Evolutionary conservation across 108 stramenopile genomes (phyloP), one percentile per base, ranked within the genome.

Genomic region (Pinguiococcus pyrenoidosus): DNA sequence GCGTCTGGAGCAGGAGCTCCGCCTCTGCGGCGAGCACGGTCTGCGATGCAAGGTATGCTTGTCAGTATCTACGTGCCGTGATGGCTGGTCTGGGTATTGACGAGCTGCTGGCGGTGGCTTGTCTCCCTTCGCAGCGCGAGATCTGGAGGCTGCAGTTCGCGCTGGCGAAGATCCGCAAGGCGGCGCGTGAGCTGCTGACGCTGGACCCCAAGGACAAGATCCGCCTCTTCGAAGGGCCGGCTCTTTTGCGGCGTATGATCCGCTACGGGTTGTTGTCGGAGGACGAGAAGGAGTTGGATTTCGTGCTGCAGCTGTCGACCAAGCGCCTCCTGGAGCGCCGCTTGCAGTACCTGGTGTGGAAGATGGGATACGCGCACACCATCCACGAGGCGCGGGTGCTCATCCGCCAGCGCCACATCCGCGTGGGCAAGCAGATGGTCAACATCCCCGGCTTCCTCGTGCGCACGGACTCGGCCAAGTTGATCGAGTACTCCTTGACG

Each of bases 41-140:
- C 87, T 99, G 40, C 80, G 96, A 51, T 96, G 93, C 87, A 99
- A 99, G 89, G n/a, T n/a, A n/a, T n/a, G n/a, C n/a, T n/a, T n/a
- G n/a, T n/a, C n/a, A n/a, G n/a, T n/a, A n/a, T n/a, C n/a, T n/a
- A n/a, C n/a, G n/a, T n/a, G n/a, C n/a, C n/a, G n/a, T n/a, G n/a
- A n/a, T n/a, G n/a, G n/a, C n/a, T n/a, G n/a, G n/a, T n/a, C n/a
- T n/a, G n/a, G n/a, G n/a, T n/a, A n/a, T n/a, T n/a, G n/a, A n/a
- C n/a, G n/a, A n/a, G n/a, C n/a, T n/a, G n/a, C n/a, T n/a, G n/a
- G n/a, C n/a, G n/a, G n/a, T n/a, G n/a, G n/a, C n/a, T n/a, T n/a
- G n/a, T n/a, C n/a, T n/a, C n/a, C n/a, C n/a, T n/a, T n/a, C n/a
- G n/a, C n/a, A n/a, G n/a, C 86, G 93, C 62, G 96, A 99, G 69